Percentiles rank a stretch among this genome's conserved stretches.
These are phyloP conservation scores for Lolium perenne DNA, from an alignment of 176 grass and related monocot genomes.

Conservation along the genomic window DNA sequence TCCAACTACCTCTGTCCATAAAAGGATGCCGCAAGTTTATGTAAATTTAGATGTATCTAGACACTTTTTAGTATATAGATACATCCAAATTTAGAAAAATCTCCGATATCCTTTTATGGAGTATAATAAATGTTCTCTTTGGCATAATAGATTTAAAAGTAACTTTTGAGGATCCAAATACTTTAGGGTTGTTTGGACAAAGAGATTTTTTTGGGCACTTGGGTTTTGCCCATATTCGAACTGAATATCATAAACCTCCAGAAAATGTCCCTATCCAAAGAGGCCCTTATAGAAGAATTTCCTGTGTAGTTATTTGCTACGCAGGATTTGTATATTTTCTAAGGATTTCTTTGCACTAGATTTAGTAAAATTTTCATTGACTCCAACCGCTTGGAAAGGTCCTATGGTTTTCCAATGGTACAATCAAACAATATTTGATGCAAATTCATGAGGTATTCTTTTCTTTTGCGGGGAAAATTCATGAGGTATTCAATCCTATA, in stretches of 20 bases:
- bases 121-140: conserved; percentile 28
- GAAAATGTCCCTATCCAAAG: conserved; percentile 5
- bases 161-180: background rate
- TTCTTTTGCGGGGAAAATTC: background rate
- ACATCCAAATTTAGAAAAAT: no score
- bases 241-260: background rate
- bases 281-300: conserved; percentile 14
- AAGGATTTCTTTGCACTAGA: background rate
- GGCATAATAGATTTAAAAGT: background rate
- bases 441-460: conserved; percentile 15
- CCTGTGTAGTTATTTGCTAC: background rate
- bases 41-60: no score
- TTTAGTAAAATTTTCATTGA: background rate
- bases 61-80: no score
- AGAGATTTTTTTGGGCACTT: background rate
- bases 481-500: conserved; percentile 4
- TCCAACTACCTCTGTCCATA: no score
- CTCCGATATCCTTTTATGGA: no score
- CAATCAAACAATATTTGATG: background rate
- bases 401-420: background rate
- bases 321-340: background rate
- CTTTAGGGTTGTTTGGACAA: background rate
- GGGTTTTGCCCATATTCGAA: background rate
- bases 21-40: no score
- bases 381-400: background rate